Evolutionary conservation across 345 rosid genomes (phyloP).

Genomic region (Populus davidiana): DNA sequence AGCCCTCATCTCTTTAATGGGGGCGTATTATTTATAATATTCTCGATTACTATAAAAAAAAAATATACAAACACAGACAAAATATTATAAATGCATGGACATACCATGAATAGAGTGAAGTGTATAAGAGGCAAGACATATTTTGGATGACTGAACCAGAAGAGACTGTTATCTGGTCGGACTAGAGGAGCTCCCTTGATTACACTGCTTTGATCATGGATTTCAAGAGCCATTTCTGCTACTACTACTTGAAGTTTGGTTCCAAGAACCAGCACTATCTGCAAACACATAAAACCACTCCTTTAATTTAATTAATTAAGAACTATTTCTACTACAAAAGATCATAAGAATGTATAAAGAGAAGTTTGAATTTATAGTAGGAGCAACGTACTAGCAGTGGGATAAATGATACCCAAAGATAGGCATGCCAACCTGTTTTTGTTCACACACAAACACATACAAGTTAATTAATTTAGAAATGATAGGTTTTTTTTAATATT

Average conservation of each 20-base stretch:
- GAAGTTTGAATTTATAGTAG: neutral
- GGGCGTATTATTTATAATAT: no score
- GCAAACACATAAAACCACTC: neutral
- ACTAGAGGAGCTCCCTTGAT: slow-evolving; percentile 48
- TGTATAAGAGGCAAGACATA: slow-evolving; percentile 44
- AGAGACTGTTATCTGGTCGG: slow-evolving; percentile 50
- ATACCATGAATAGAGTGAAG: slow-evolving; percentile 50
- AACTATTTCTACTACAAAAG: no score
- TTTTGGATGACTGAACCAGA: slow-evolving; percentile 52
- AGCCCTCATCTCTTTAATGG: no score
- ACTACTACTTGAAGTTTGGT: slow-evolving; percentile 56
- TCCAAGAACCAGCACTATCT: slow-evolving; percentile 53
- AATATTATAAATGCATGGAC: no score
- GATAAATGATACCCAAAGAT: slow-evolving; percentile 25
- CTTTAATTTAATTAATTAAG: no score
- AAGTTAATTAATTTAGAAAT: neutral
- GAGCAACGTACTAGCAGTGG: slow-evolving; percentile 14
- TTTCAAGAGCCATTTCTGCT: slow-evolving; percentile 47
- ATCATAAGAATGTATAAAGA: neutral
- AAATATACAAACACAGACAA: no score
- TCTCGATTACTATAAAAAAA: no score
- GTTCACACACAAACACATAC: neutral
- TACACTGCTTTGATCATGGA: slow-evolving; percentile 31
- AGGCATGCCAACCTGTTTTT: slow-evolving; percentile 26
- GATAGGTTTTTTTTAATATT: neutral